Conservation (phyloP, 352 stramenopile genomes). For the Pelagophyceae sp. region DNA sequence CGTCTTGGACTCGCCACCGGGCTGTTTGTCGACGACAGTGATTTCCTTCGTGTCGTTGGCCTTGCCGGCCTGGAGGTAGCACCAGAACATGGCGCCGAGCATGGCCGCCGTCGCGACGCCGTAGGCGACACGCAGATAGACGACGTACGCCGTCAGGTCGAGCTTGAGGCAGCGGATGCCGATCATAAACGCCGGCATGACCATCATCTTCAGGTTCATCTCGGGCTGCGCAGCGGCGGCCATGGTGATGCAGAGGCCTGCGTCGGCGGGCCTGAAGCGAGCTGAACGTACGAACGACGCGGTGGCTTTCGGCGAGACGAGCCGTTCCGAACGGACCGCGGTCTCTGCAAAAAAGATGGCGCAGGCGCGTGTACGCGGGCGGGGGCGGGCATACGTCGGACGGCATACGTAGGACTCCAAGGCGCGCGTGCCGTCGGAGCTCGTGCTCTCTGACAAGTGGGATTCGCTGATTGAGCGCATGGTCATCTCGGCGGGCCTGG, state of each 20-base stretch:
- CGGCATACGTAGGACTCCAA: no score
- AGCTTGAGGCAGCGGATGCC: conserved; percentile 1
- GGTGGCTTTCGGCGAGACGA: no score
- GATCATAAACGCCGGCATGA: not conserved
- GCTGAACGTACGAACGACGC: no score
- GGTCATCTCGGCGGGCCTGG: not conserved
- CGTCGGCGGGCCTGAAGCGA: no score
- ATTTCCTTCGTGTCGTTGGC: not conserved
- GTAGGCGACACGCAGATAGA: not conserved
- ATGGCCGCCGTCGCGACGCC: not conserved
- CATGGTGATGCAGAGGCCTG: no score
- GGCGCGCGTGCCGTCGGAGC: not conserved
- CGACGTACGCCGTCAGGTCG: not conserved
- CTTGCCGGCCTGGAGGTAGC: not conserved
- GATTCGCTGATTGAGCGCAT: not conserved
- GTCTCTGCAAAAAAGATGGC: no score
- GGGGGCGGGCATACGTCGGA: no score
- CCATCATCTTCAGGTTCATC: no score
- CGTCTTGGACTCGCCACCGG: not conserved
- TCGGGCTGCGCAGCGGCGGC: no score
- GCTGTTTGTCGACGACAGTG: not conserved
- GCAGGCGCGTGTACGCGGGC: no score
- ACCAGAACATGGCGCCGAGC: not conserved
- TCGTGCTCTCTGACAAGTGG: not conserved
- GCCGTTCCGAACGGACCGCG: no score